phyloP scores from a whole-genome alignment of 2,329 filamentous ascomycete species.

The Penicillium sp. region DNA sequence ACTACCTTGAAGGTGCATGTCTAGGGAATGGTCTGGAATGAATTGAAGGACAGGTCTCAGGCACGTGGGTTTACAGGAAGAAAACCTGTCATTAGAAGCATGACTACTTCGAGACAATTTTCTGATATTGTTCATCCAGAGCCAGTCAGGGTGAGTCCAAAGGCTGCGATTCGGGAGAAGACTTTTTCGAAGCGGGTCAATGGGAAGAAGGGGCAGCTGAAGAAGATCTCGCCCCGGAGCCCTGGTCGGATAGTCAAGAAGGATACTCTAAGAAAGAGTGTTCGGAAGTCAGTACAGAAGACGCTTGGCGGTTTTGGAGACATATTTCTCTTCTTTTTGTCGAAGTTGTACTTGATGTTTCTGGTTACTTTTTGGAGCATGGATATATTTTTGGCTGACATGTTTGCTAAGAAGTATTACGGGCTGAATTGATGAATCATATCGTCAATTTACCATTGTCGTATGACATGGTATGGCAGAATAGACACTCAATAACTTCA shows the following conservation, averaged over 20 bases:
- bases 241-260: neutral
- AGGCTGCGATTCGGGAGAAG: neutral
- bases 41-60: neutral
- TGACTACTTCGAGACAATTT: neutral
- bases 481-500: neutral
- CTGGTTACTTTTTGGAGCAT: neutral
- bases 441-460: neutral
- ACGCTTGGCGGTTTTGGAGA: neutral
- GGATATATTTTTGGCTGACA: neutral
- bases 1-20: neutral
- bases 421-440: neutral
- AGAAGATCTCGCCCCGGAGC: neutral
- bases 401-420: neutral
- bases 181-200: neutral
- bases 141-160: neutral
- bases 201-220: neutral
- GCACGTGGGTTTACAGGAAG: neutral
- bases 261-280: neutral
- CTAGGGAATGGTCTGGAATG: constrained; percentile 3
- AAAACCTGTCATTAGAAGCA: neutral
- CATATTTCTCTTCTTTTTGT: neutral
- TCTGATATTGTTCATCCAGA: neutral
- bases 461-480: neutral
- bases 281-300: neutral
- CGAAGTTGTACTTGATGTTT: neutral